Evolutionary conservation across 2,329 filamentous ascomycete genomes (phyloP).

Genomic region (Drechslera avenae): DNA sequence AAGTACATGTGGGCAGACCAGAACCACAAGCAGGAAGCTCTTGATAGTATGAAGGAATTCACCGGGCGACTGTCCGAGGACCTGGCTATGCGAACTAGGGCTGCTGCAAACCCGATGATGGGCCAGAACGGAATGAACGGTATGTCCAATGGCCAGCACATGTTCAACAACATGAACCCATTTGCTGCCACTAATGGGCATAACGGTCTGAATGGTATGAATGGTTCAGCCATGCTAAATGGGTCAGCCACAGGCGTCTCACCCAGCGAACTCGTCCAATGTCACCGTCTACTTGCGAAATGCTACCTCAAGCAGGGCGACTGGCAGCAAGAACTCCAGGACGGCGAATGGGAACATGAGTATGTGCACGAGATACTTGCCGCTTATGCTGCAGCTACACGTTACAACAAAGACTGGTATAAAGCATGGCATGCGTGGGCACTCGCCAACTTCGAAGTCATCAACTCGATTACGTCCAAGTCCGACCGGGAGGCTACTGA

Average conservation of each 20-base stretch:
- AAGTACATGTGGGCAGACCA: conserved; percentile 91
- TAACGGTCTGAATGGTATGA: conserved; percentile 54
- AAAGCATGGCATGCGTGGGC: conserved; percentile 99
- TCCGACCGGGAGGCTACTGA: conserved; percentile 64
- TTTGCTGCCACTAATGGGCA: conserved; percentile 55
- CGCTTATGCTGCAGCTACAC: conserved; percentile 90
- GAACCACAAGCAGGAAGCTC: conserved; percentile 46
- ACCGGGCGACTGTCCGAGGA: conserved; percentile 65
- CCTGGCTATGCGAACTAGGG: conserved; percentile 51
- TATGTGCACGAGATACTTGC: conserved; percentile 85
- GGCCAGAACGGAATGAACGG: conserved; percentile 47
- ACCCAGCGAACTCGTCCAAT: conserved; percentile 56
- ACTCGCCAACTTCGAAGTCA: conserved; percentile 96
- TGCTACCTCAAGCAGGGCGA: conserved; percentile 96
- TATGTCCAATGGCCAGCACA: conserved; percentile 50
- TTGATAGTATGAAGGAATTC: conserved; percentile 67
- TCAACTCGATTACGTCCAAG: conserved; percentile 76
- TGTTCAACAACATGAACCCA: conserved; percentile 41
- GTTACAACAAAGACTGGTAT: conserved; percentile 94
- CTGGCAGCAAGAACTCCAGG: conserved; percentile 86
- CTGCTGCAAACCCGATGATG: conserved; percentile 45
- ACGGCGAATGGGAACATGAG: conserved; percentile 86
- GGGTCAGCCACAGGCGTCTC: conserved; percentile 33
- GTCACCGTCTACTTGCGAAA: conserved; percentile 79
- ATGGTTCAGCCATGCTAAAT: conserved; percentile 40